Percentiles rank a stretch among this genome's conserved stretches.
Conservation (phyloP, 306 rosid species). For the Geum urbanum region DNA sequence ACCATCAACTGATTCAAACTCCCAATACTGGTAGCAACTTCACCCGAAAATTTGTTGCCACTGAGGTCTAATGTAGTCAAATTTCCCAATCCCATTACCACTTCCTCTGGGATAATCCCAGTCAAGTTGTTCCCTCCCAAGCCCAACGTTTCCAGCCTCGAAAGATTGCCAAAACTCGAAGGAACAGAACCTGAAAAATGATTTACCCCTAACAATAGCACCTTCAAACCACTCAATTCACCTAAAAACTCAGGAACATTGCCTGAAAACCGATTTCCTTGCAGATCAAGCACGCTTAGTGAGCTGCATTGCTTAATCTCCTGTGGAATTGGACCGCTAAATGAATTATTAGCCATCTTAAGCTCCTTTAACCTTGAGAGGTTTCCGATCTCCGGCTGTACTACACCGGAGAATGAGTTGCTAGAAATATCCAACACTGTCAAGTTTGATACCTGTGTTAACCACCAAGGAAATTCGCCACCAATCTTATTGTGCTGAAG, state of each 20-base stretch:
- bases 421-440: conserved; percentile 58
- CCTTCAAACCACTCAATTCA: conserved; percentile 47
- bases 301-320: conserved; percentile 63
- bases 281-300: conserved; percentile 58
- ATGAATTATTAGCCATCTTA: conserved; percentile 68
- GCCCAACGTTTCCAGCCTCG: conserved; percentile 54
- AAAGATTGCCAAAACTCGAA: conserved; percentile 56
- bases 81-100: conserved; percentile 45
- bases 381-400: conserved; percentile 52
- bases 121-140: conserved; percentile 56
- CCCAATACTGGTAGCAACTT: conserved; percentile 43
- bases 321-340: conserved; percentile 53
- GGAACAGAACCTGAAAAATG: conserved; percentile 63
- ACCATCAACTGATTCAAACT: conserved; percentile 49
- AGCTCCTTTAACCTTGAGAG: conserved; percentile 50
- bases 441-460: conserved; percentile 52
- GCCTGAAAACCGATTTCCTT: conserved; percentile 60
- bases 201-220: conserved; percentile 64
- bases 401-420: conserved; percentile 58
- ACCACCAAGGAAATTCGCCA: conserved; percentile 71
- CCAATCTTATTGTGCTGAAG: conserved; percentile 55
- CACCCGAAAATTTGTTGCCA: conserved; percentile 61
- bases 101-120: conserved; percentile 55
- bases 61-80: conserved; percentile 70
- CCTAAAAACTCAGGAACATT: conserved; percentile 61